Conservation (phyloP, 371 early-diverging fungal species). For the Apophysomyces variabilis region DNA sequence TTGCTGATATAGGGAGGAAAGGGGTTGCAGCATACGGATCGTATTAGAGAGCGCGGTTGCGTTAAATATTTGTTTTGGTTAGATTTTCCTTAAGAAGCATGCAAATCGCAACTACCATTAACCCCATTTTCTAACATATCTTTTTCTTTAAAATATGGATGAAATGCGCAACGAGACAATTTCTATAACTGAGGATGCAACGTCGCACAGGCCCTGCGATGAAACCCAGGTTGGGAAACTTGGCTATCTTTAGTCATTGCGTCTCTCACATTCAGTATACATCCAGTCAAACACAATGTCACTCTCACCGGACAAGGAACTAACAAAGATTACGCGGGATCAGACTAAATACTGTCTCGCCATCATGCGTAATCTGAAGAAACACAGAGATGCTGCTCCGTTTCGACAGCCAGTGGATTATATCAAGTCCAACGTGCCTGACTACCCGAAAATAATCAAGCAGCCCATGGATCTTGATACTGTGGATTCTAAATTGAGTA, state of each 20-base stretch:
- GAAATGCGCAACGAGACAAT: neutral
- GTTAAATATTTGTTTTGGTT: neutral
- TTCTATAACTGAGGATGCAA: neutral
- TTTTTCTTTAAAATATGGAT: neutral
- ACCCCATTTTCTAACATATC: constrained; percentile 1
- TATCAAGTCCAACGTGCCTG: constrained; percentile 88
- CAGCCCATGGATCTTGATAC: constrained; percentile 98
- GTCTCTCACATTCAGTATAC: neutral
- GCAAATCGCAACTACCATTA: neutral
- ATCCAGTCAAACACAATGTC: neutral
- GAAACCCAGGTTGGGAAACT: neutral
- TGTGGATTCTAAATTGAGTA: constrained; percentile 85
- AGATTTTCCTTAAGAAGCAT: neutral
- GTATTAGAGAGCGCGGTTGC: neutral
- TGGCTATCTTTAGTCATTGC: neutral
- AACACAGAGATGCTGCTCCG: constrained; percentile 75
- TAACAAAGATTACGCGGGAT: constrained; percentile 70
- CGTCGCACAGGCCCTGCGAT: neutral
- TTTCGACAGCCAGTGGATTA: constrained; percentile 97
- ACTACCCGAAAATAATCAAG: constrained; percentile 93
- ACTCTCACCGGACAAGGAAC: too few relatives aligned
- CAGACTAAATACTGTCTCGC: constrained; percentile 82
- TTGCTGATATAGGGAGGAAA: too few relatives aligned
- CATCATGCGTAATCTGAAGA: constrained; percentile 76
- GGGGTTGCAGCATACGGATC: too few relatives aligned